Conservation (phyloP, 202 grass and related monocot genomes). For the Musa balbisiana region DNA sequence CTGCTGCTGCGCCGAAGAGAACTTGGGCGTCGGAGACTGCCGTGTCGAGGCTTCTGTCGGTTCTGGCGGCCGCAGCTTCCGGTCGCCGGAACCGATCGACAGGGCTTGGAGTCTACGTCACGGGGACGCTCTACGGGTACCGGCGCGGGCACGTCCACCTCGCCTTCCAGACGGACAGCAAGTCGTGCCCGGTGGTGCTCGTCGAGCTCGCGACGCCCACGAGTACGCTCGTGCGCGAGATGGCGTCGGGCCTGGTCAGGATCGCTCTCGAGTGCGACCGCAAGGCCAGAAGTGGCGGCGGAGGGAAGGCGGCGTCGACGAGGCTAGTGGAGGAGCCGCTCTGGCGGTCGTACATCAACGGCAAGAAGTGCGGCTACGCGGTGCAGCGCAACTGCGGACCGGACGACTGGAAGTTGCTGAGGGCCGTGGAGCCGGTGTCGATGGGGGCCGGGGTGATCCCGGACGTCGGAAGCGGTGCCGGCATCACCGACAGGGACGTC, state of each 20-base stretch:
- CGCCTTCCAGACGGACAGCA: slow-evolving; percentile 4
- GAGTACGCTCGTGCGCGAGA: slow-evolving; percentile 11
- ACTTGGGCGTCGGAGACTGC: background rate
- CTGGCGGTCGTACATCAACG: slow-evolving; percentile 1
- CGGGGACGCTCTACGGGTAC: slow-evolving; percentile 3
- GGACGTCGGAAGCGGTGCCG: background rate
- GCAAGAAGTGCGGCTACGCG: slow-evolving; percentile 6
- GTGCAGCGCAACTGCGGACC: slow-evolving; percentile 1
- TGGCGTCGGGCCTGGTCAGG: slow-evolving; percentile 9
- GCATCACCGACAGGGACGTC: background rate
- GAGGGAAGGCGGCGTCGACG: slow-evolving; percentile 1
- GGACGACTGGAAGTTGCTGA: slow-evolving; percentile 4
- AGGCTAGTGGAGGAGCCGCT: slow-evolving; percentile 2
- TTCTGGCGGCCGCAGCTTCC: background rate
- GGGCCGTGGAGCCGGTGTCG: slow-evolving; percentile 1
- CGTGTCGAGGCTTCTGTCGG: background rate
- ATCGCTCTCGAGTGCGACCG: slow-evolving; percentile 11
- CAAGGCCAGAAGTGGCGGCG: background rate
- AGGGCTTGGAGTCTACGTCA: background rate
- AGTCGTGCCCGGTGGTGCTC: background rate
- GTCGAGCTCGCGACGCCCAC: slow-evolving; percentile 6
- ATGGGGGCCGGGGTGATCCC: slow-evolving; percentile 4
- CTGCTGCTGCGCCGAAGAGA: background rate
- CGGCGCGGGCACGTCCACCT: slow-evolving; percentile 7
- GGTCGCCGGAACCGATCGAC: background rate